phyloP scores from a whole-genome alignment of 139 green algal species.

The Cymbomonas tetramitiformis region DNA sequence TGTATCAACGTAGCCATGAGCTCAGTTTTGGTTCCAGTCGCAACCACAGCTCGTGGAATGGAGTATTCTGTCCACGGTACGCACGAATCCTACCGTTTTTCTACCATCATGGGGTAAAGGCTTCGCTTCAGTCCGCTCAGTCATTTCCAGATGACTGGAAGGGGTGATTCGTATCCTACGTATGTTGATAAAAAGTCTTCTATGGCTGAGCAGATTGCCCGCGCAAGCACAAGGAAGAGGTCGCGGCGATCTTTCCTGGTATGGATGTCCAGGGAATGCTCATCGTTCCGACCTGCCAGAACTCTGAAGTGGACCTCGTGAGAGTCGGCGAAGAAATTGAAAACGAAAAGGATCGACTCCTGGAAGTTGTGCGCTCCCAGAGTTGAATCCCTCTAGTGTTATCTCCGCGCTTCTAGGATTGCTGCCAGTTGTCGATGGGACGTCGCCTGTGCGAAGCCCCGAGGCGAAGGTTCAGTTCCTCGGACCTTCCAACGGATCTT shows the following conservation, averaged over 20 bases:
- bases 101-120: no score
- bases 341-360: constrained; percentile 64
- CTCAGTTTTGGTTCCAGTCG: neutral
- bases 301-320: constrained; percentile 60
- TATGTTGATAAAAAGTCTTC: neutral
- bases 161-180: neutral
- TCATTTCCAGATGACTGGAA: no score
- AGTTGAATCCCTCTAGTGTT: no score
- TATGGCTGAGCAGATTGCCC: constrained; percentile 30
- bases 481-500: no score
- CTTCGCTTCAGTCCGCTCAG: no score
- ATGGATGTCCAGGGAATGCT: constrained; percentile 29
- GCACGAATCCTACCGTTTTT: neutral
- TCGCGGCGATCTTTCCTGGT: constrained; percentile 37
- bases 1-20: no score
- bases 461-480: no score
- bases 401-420: no score
- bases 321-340: constrained; percentile 58
- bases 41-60: constrained; percentile 38
- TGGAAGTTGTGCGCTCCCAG: constrained; percentile 60
- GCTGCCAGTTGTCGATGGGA: no score
- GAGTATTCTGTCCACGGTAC: constrained; percentile 56
- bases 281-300: constrained; percentile 75
- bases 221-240: constrained; percentile 29
- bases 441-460: no score